phyloP scores from a whole-genome alignment of 495 filamentous ascomycete species.

The Astrothelium subdiscretum region DNA sequence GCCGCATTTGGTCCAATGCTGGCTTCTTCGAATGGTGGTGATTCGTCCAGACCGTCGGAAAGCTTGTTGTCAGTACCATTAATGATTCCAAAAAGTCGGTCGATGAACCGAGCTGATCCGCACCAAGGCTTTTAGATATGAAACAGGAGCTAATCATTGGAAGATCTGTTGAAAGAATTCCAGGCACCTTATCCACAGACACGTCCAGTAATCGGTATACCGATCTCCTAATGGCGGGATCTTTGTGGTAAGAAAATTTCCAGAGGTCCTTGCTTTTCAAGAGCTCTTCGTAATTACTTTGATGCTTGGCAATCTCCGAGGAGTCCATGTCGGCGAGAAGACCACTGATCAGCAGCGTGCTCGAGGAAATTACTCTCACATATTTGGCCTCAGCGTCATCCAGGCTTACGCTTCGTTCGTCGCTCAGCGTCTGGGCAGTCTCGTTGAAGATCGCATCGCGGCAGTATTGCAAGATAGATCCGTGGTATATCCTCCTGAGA shows the following conservation, averaged over 20 bases:
- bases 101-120: slow-evolving; percentile 60
- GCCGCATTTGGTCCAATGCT: slow-evolving; percentile 47
- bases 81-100: slow-evolving; percentile 55
- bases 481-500: slow-evolving; percentile 68
- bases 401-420: slow-evolving; percentile 67
- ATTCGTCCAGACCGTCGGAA: slow-evolving; percentile 64
- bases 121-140: slow-evolving; percentile 55
- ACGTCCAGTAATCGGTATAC: slow-evolving; percentile 55
- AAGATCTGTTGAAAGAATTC: slow-evolving; percentile 31
- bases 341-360: slow-evolving; percentile 43
- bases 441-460: slow-evolving; percentile 64
- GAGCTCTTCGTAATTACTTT: slow-evolving; percentile 40
- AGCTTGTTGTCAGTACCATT: slow-evolving; percentile 43
- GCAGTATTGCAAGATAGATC: slow-evolving; percentile 67
- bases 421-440: slow-evolving; percentile 68
- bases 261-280: slow-evolving; percentile 60
- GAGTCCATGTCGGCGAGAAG: slow-evolving; percentile 32
- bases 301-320: slow-evolving; percentile 26
- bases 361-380: slow-evolving; percentile 60
- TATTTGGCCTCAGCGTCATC: slow-evolving; percentile 83
- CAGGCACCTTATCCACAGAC: slow-evolving; percentile 33
- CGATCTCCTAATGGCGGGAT: slow-evolving; percentile 59
- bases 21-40: slow-evolving; percentile 56
- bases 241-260: slow-evolving; percentile 55
- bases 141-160: slow-evolving; percentile 51